Evolutionary conservation across 1,139 yeast genomes (phyloP), one percentile per base, ranked within the genome.

Genomic region (Nakaseomyces bracarensis): DNA sequence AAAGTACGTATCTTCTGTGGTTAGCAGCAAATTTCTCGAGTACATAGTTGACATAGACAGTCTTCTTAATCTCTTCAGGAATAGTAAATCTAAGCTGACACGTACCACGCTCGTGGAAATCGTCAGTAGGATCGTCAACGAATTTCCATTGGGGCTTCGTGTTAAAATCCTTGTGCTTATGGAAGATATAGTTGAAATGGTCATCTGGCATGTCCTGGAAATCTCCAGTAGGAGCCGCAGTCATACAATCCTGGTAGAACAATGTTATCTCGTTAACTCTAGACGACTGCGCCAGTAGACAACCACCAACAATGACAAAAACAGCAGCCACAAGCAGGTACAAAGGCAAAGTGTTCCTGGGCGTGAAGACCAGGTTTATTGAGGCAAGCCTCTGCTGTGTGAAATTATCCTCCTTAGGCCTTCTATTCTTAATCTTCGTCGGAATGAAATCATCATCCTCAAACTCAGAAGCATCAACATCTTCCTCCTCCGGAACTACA

Each of bases 271-370:
- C 96, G 61, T 87, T 82, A 4, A 86, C 82, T 48, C 70, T 68
- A 47, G 75, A 69, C n/a, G 91, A 74, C 4, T 95, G 93, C 48
- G 80, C 79, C 63, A 91, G 71, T 77, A 91, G 78, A 46, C 83
- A 89, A 1, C 89, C 97, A 25, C 98, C 98, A 36, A 91, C 71
- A 7, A 96, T 95, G 13, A 89, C 84, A 58, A 89, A 84, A 10
- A 91, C 68, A n/a, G 84, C 70, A 3, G 96, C 93, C 40, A 91
- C 72, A 9, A 71, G 63, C 38, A 89, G 61, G 55, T 89, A 77
- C 43, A 89, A 59, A 2, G 96, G 96, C 46, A 91, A 75, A 33
- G 89, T 94, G 3, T 93, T 82, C 58, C 75, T 80, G 16, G 96
- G 96, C 0, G 97, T 89, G 52, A 89, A 72, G 42, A 91, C 91